Percentiles rank a stretch among this genome's conserved stretches.
phyloP scores from a whole-genome alignment of 2,329 filamentous ascomycete species.

The Penicillium janthinellum region DNA sequence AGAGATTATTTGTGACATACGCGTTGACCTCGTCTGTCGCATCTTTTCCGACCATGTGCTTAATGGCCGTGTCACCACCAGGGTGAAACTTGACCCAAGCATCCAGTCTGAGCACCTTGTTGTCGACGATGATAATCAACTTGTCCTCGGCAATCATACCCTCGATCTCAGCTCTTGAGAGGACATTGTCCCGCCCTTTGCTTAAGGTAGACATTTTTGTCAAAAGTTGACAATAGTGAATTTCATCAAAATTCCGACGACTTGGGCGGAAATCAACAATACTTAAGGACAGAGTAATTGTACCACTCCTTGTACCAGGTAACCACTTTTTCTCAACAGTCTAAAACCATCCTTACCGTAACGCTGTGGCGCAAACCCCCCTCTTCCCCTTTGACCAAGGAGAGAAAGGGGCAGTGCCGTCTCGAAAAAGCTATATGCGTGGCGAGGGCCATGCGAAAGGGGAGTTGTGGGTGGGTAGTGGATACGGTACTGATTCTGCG shows the following conservation, averaged over 20 bases:
- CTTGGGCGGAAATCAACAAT: not conserved
- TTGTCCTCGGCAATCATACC: conserved; percentile 76
- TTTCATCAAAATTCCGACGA: not conserved
- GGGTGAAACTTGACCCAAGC: conserved; percentile 87
- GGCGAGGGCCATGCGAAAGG: conserved; percentile 9
- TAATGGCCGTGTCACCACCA: conserved; percentile 82
- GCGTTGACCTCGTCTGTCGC: conserved; percentile 89
- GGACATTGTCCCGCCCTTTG: conserved; percentile 18
- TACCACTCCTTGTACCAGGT: too few relatives aligned
- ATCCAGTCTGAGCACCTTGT: conserved; percentile 80
- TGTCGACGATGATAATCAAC: conserved; percentile 76
- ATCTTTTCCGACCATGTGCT: conserved; percentile 89
- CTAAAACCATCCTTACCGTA: not conserved
- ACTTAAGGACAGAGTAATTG: not conserved
- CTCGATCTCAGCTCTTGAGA: conserved; percentile 60
- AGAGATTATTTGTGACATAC: conserved; percentile 54
- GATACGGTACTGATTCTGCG: conserved; percentile 7
- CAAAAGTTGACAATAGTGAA: not conserved
- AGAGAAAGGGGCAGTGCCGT: conserved; percentile 19
- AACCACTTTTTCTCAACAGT: too few relatives aligned
- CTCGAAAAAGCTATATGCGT: conserved; percentile 14
- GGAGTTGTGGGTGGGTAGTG: conserved; percentile 2
- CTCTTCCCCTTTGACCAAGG: conserved; percentile 9
- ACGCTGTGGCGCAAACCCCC: conserved; percentile 9
- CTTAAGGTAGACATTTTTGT: not conserved